These are phyloP conservation scores for Hypoxylon sp. DNA, from an alignment of 2,329 filamentous ascomycete species.

Conservation along the genomic window DNA sequence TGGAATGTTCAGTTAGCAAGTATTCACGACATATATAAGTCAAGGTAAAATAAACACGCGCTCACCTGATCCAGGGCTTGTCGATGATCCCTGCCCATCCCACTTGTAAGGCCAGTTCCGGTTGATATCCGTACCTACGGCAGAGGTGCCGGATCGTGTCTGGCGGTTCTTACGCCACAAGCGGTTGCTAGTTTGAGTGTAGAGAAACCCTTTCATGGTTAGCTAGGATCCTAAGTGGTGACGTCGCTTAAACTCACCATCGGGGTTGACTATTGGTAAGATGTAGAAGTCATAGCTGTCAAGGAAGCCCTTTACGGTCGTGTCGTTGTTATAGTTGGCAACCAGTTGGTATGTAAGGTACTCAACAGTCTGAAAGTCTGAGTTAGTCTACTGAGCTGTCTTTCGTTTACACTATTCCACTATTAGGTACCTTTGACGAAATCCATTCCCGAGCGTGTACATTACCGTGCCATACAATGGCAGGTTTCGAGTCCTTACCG, in stretches of 20 bases:
- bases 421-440: constrained; percentile 49
- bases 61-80: constrained; percentile 61
- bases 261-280: constrained; percentile 68
- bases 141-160: constrained; percentile 57
- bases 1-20: constrained; percentile 25
- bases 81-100: constrained; percentile 60
- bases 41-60: background rate
- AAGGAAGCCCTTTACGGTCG: constrained; percentile 62
- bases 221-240: constrained; percentile 6
- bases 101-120: constrained; percentile 68
- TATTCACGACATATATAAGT: background rate
- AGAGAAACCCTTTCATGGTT: constrained; percentile 62
- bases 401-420: no score
- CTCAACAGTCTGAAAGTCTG: constrained; percentile 56
- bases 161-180: constrained; percentile 70
- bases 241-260: constrained; percentile 56
- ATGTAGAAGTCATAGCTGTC: constrained; percentile 74
- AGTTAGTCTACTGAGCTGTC: constrained; percentile 20
- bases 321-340: constrained; percentile 60
- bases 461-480: constrained; percentile 66
- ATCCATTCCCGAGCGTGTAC: constrained; percentile 54
- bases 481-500: constrained; percentile 64
- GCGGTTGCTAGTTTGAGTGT: constrained; percentile 64
- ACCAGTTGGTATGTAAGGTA: constrained; percentile 66
- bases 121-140: constrained; percentile 66